These are phyloP conservation scores for Leishmania gerbilli DNA, from an alignment of 208 protist species.

Conservation along the genomic window DNA sequence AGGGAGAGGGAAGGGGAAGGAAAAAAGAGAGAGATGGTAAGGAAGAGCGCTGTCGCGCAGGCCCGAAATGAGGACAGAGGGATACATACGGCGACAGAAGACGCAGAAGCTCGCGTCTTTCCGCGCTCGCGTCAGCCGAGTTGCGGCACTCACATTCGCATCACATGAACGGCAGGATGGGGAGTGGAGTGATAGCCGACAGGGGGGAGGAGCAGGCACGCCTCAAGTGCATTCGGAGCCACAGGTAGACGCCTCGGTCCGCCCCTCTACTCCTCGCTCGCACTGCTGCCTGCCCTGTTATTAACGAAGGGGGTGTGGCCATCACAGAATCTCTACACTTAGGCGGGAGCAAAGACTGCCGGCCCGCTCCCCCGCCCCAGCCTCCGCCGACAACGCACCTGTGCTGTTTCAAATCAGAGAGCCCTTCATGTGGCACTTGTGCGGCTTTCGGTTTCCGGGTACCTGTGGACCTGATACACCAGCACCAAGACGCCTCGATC, in stretches of 20 bases:
- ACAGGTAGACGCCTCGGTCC: not conserved
- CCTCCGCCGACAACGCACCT: not conserved
- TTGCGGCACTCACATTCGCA: not conserved
- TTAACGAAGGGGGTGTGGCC: not conserved
- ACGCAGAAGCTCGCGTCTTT: not conserved
- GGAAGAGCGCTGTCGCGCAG: not conserved
- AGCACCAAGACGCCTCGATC: not conserved
- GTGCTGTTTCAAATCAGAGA: not conserved
- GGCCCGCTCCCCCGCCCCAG: not conserved
- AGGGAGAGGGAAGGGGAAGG: not conserved
- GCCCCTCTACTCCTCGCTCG: not conserved
- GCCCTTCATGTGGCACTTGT: not conserved
- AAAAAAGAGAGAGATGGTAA: not conserved
- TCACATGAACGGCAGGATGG: not conserved
- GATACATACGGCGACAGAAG: not conserved
- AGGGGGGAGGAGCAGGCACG: not conserved
- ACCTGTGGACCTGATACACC: not conserved
- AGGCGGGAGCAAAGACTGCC: not conserved
- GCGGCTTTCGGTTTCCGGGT: not conserved
- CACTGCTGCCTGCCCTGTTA: not conserved
- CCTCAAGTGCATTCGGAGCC: not conserved
- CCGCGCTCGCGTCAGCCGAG: no score
- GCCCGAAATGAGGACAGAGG: not conserved
- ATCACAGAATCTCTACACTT: not conserved
- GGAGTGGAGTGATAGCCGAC: not conserved